Evolutionary conservation across 2,329 filamentous ascomycete species (phyloP).

Genomic region (Fusarium austroafricanum): DNA sequence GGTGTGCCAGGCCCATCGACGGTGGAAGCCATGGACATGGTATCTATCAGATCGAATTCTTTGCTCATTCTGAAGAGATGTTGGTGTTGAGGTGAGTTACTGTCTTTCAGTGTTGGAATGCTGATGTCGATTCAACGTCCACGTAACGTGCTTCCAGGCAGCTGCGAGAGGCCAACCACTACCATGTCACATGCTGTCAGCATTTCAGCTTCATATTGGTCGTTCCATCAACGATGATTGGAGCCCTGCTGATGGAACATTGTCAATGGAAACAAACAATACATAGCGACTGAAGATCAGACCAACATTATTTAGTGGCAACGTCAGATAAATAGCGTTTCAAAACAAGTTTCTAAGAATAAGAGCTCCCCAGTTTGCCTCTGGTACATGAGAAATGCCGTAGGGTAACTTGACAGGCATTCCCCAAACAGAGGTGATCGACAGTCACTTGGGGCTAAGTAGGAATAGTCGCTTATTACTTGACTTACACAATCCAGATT

Average conservation of each 20-base stretch:
- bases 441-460: neutral
- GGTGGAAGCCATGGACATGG: slow-evolving; percentile 38
- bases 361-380: neutral
- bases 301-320: neutral
- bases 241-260: too few species aligned
- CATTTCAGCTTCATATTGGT: neutral
- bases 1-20: slow-evolving; percentile 31
- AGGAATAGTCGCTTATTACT: neutral
- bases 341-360: neutral
- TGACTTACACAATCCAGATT: neutral
- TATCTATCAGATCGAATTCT: slow-evolving; percentile 31
- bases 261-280: too few species aligned
- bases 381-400: neutral
- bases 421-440: slow-evolving; percentile 3
- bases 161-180: neutral
- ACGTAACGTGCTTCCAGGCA: slow-evolving; percentile 1
- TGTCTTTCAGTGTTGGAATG: neutral
- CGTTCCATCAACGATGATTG: too few species aligned
- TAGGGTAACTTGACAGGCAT: slow-evolving; percentile 1
- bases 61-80: slow-evolving; percentile 19
- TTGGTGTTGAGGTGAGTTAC: neutral
- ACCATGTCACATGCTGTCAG: neutral
- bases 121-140: neutral
- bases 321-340: neutral
- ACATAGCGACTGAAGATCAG: neutral